Base-by-base conservation (phyloP, 345 rosid species). In the Excoecaria agallocha region DNA sequence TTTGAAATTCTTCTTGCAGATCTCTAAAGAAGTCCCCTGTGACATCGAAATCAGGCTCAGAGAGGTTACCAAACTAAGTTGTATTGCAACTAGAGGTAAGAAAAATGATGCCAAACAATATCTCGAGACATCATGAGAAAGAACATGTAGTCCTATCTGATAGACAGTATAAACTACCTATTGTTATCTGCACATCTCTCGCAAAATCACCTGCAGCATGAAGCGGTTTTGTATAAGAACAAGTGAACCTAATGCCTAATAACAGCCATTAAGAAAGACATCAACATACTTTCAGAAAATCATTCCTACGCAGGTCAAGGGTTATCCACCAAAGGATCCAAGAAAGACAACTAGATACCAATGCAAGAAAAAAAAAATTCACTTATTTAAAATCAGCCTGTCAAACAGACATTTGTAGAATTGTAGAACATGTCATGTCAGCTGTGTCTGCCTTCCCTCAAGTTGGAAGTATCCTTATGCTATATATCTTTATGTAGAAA, bases 201-300 rank as follows among this genome's bases (percentile, higher is more conserved):
- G 92, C 76, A 88, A 94, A 83, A 79, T 87, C 85, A 91, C 97
- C 97, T 92, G 97, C 98, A 94, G 89, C 80, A 88, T 75, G 81
- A 89, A 90, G 84, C 72, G 78, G 80, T 43, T 76, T 65, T 75
- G 77, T 71, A 88, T 92, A 86, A 89, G 94, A 88, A 83, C 75
- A 70, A 76, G 49, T 17, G 45, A 76, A 73, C 78, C 83, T 74
- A 75, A 72, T 66, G 59, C 66, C 68, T 58, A 71, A 38, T 63
- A 66, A 79, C 66, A 65, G 72, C 76, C 24, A 39, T 8, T 25
- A 63, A 63, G 65, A 60, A 52, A 68, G 24, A 61, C 17, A 67
- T n/a, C 63, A 67, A 12, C 30, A 70, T 6, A 51, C 38, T 55
- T 35, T 65, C 22, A 37, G 67, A 71, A 58, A 68, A 76, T 54